Base-by-base conservation (phyloP, 2,329 filamentous ascomycete genomes). In the Alternaria burnsii region DNA sequence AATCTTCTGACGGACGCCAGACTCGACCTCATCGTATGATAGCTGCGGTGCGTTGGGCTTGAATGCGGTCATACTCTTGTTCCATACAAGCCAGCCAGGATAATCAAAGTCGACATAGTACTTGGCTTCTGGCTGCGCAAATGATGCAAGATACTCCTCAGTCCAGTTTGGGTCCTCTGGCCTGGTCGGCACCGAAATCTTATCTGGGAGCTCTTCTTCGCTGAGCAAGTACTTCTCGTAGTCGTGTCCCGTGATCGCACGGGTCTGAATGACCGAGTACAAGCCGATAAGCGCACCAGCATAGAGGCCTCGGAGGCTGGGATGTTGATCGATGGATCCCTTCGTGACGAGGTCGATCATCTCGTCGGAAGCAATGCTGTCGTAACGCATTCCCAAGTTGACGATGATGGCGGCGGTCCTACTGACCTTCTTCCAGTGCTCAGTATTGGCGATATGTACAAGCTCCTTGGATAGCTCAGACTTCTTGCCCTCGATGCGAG, bases 31-130 rank as follows among this genome's bases (percentile, higher is more conserved):
- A 71, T 99, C 95, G 71, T 95, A 99, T 44, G 87, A 78, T 82
- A 97, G 72, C 78, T 89, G 79, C 76, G 82, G 82, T 28, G 93
- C 88, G 53, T 91, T 89, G 3, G 91, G 88, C 62, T 88, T 88
- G 76, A 90, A 93, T 0, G 90, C 95, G 14, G 88, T 89, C 83
- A 98, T 94, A 32, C 86, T 88, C 78, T 95, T 92, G 53, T 91
- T 91, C 95, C 95, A 99, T 0, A 97, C 93, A 18, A 99, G 85
- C 96, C 96, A 99, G 32, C 95, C 95, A 5, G 94, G 93, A 75
- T 96, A 91, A 75, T 98, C 94, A 55, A 89, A 87, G 74, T 99
- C 95, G 46, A 98, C 88, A 76, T 94, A 96, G 77, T 96, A 97
- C 65, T 97, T 89, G 0, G 92, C 89, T 32, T 89, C 89, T 6